These are phyloP conservation scores for Sabuloglossum arenarium DNA, from an alignment of 495 filamentous ascomycete species.

Conservation along the genomic window DNA sequence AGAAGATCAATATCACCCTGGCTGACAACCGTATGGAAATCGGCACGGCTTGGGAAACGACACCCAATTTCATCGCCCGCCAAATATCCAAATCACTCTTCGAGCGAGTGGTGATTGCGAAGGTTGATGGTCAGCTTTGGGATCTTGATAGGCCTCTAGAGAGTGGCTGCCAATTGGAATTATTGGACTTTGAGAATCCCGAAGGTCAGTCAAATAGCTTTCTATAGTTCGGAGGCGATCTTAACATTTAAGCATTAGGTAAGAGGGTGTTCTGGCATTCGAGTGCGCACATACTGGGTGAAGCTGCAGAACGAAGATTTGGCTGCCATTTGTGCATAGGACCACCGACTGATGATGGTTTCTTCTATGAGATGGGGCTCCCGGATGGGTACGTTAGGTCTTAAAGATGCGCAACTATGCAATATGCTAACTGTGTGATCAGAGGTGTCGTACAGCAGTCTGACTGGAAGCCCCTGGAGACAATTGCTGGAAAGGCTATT, in stretches of 20 bases:
- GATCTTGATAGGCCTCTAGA: conserved; percentile 83
- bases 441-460: conserved; percentile 41
- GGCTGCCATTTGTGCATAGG: conserved; percentile 84
- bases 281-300: conserved; percentile 81
- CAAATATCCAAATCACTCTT: conserved; percentile 47
- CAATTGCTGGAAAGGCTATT: conserved; percentile 50
- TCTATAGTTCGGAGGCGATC: neutral
- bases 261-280: conserved; percentile 79
- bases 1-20: conserved; percentile 45
- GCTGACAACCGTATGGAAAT: conserved; percentile 36
- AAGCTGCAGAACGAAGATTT: conserved; percentile 74
- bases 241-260: conserved; percentile 9
- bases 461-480: conserved; percentile 69
- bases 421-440: neutral
- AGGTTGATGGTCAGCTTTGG: conserved; percentile 71
- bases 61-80: conserved; percentile 42
- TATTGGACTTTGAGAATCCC: conserved; percentile 66
- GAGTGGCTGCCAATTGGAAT: conserved; percentile 50
- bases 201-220: conserved; percentile 35
- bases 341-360: conserved; percentile 78
- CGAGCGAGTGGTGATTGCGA: conserved; percentile 62
- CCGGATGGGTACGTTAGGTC: conserved; percentile 33
- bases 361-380: conserved; percentile 95
- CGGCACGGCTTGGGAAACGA: conserved; percentile 53
- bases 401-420: neutral